Evolutionary conservation across 495 filamentous ascomycete genomes (phyloP).

Genomic region (Xylaria sp.): DNA sequence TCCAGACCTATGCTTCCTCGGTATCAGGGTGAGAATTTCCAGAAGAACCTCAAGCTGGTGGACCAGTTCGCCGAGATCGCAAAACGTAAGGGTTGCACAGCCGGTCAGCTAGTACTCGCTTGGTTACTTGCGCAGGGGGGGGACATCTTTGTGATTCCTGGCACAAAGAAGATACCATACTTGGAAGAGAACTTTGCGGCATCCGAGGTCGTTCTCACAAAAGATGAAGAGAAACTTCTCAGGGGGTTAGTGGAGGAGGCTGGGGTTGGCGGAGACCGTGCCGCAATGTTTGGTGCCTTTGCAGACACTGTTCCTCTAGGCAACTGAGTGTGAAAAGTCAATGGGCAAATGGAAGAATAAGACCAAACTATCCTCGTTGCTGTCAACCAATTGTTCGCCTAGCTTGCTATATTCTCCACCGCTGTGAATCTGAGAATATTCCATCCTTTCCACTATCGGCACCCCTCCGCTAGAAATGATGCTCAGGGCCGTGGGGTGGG

Average conservation of each 20-base stretch:
- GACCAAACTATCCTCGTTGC: not conserved
- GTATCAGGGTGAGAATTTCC: constrained; percentile 60
- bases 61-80: constrained; percentile 55
- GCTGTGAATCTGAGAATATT: too few species aligned
- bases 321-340: not conserved
- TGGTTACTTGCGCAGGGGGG: constrained; percentile 65
- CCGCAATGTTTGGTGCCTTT: constrained; percentile 19
- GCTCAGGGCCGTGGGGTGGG: too few species aligned
- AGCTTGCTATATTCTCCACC: too few species aligned
- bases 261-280: constrained; percentile 46
- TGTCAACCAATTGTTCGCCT: too few species aligned
- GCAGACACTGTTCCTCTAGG: constrained; percentile 23
- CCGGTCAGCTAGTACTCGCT: constrained; percentile 60
- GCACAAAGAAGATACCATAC: constrained; percentile 63
- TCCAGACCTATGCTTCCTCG: constrained; percentile 48
- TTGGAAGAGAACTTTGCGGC: constrained; percentile 65
- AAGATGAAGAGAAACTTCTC: constrained; percentile 55
- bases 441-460: too few species aligned
- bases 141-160: constrained; percentile 62
- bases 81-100: constrained; percentile 52
- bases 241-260: constrained; percentile 41
- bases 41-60: constrained; percentile 60
- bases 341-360: not conserved
- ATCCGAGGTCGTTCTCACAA: constrained; percentile 49
- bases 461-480: too few species aligned